Percentiles rank a stretch among this genome's conserved stretches.
These are phyloP conservation scores for Boletus rubescentipes DNA, from an alignment of 768 basidiomycete species.

Conservation along the genomic window DNA sequence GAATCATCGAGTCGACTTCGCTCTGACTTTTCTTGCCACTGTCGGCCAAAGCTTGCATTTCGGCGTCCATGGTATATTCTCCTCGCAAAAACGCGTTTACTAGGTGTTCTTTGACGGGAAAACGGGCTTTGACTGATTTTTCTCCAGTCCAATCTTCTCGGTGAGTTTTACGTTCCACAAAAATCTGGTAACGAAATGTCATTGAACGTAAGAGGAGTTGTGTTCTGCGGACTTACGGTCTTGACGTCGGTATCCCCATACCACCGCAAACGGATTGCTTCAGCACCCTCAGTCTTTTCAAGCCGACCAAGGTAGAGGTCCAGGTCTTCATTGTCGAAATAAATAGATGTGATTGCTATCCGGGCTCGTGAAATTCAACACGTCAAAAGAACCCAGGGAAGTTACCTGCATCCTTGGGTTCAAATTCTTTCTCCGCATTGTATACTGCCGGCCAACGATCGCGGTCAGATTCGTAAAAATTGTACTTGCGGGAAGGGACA, in stretches of 20 bases:
- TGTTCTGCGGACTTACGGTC: conserved; percentile 51
- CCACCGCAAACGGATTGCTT: conserved; percentile 95
- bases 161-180: conserved; percentile 88
- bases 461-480: conserved; percentile 1
- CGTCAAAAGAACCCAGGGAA: background rate
- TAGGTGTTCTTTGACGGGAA: conserved; percentile 90
- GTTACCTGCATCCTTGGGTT: conserved; percentile 75
- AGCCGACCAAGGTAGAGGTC: conserved; percentile 95
- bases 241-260: conserved; percentile 87
- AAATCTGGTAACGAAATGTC: conserved; percentile 50
- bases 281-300: conserved; percentile 98
- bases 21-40: conserved; percentile 91
- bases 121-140: conserved; percentile 96
- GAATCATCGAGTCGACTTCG: conserved; percentile 93
- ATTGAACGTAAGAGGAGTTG: background rate
- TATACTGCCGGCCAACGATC: conserved; percentile 59
- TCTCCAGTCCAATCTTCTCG: conserved; percentile 99
- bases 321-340: conserved; percentile 94
- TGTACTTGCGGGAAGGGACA: conserved; percentile 17
- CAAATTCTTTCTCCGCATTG: conserved; percentile 91
- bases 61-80: conserved; percentile 89
- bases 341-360: conserved; percentile 91
- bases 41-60: conserved; percentile 81
- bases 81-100: conserved; percentile 90
- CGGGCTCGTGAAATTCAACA: conserved; percentile 8